Conservation (phyloP, 805 yeast genomes). For the Wickerhamiella qilinensis region DNA sequence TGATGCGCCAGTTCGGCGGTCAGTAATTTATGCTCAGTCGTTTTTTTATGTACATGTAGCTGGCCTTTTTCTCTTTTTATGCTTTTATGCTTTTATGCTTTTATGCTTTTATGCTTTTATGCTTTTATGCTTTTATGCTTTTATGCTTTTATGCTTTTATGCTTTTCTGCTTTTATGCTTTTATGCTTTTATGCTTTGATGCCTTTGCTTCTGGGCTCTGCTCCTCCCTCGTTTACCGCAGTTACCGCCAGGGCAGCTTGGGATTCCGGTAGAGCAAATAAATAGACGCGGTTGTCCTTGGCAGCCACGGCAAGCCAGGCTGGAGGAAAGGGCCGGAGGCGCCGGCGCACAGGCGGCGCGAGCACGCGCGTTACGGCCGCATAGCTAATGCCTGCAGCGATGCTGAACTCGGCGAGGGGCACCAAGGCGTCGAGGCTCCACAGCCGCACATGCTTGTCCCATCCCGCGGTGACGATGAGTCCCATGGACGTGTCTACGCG, state of each 20-base stretch:
- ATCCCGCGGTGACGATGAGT: conserved; percentile 21
- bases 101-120: too few species aligned
- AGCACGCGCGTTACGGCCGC: background rate
- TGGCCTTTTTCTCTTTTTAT: too few species aligned
- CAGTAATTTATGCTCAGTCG: too few species aligned
- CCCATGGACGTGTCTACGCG: background rate
- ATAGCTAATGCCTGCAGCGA: background rate
- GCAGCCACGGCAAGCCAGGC: conserved; percentile 32
- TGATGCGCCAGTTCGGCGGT: conserved; percentile 23
- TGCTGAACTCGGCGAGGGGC: background rate
- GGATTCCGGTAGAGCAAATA: too few species aligned
- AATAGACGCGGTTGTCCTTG: conserved; percentile 37
- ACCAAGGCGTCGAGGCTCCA: conserved; percentile 3
- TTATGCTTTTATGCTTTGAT: too few species aligned
- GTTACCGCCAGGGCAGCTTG: too few species aligned
- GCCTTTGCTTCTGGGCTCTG: too few species aligned
- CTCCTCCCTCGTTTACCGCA: too few species aligned
- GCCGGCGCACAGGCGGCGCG: conserved; percentile 1
- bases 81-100: too few species aligned
- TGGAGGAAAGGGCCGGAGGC: conserved; percentile 9
- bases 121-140: too few species aligned
- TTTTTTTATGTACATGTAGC: background rate
- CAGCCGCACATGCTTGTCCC: conserved; percentile 25
- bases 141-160: too few species aligned
- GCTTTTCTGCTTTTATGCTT: too few species aligned